Percentiles rank a stretch among this genome's conserved stretches.
These are phyloP conservation scores for Yamadazyma paraphyllophila DNA, from an alignment of 805 yeast species.

Conservation along the genomic window DNA sequence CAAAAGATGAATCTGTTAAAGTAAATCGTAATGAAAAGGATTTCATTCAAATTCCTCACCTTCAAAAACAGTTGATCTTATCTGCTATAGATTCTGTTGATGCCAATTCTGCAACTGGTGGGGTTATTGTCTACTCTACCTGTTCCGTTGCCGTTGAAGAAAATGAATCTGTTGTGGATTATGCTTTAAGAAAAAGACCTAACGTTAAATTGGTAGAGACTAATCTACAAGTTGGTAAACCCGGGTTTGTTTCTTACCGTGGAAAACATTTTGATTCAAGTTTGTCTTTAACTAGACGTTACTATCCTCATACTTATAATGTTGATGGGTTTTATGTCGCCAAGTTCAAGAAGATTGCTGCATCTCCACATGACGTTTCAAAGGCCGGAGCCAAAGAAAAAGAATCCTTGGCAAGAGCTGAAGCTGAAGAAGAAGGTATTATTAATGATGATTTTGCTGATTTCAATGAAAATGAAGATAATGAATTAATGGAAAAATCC, in stretches of 20 bases:
- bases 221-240: slow-evolving; percentile 90
- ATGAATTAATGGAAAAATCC: slow-evolving; percentile 64
- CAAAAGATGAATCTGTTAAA: slow-evolving; percentile 94
- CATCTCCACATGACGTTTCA: slow-evolving; percentile 80
- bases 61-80: slow-evolving; percentile 88
- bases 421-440: slow-evolving; percentile 76
- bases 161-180: slow-evolving; percentile 98
- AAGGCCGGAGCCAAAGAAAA: slow-evolving; percentile 88
- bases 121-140: slow-evolving; percentile 92
- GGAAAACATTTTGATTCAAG: slow-evolving; percentile 86
- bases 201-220: slow-evolving; percentile 93
- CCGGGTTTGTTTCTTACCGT: slow-evolving; percentile 89
- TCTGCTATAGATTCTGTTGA: slow-evolving; percentile 98
- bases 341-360: slow-evolving; percentile 85
- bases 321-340: slow-evolving; percentile 99
- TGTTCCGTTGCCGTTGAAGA: slow-evolving; percentile 99
- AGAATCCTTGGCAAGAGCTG: slow-evolving; percentile 77
- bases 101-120: slow-evolving; percentile 88
- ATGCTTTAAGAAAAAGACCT: slow-evolving; percentile 93
- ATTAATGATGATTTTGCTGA: slow-evolving; percentile 84
- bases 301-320: slow-evolving; percentile 97
- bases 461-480: slow-evolving; percentile 76
- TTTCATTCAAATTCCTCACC: slow-evolving; percentile 92
- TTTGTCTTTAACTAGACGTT: slow-evolving; percentile 82
- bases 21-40: slow-evolving; percentile 93